phyloP scores from a whole-genome alignment of 139 green algal genomes.

The Nannochloris sp. region DNA sequence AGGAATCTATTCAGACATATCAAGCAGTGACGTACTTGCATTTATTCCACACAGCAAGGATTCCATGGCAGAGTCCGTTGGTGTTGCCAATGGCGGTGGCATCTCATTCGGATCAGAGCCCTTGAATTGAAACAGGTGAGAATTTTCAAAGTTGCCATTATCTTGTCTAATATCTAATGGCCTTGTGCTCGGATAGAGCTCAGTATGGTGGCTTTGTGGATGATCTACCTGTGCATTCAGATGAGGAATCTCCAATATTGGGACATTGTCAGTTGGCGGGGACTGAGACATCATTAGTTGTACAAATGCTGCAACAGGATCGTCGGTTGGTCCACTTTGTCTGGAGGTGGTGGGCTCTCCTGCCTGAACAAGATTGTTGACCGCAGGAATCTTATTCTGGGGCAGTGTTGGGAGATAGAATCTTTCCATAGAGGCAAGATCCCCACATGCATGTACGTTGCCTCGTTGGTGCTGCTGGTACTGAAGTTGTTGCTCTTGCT shows the following conservation, averaged over 20 bases:
- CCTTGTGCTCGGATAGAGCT: neutral
- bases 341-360: neutral
- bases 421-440: no score
- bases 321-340: neutral
- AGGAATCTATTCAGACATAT: neutral
- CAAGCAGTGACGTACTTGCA: neutral
- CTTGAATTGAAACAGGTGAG: neutral
- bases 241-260: constrained; percentile 3
- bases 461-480: no score
- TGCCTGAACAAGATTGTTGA: no score
- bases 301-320: constrained; percentile 10
- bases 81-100: constrained; percentile 5
- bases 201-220: neutral
- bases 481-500: no score
- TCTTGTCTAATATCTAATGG: neutral
- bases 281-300: constrained; percentile 11
- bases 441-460: no score
- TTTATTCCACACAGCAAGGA: constrained; percentile 8
- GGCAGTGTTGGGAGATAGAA: no score
- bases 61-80: constrained; percentile 13
- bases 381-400: no score
- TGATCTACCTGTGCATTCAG: constrained; percentile 1
- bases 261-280: neutral
- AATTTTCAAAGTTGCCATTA: neutral
- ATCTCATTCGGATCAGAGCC: neutral